Conservation (phyloP, 345 rosid species). For the Brassica nigra region DNA sequence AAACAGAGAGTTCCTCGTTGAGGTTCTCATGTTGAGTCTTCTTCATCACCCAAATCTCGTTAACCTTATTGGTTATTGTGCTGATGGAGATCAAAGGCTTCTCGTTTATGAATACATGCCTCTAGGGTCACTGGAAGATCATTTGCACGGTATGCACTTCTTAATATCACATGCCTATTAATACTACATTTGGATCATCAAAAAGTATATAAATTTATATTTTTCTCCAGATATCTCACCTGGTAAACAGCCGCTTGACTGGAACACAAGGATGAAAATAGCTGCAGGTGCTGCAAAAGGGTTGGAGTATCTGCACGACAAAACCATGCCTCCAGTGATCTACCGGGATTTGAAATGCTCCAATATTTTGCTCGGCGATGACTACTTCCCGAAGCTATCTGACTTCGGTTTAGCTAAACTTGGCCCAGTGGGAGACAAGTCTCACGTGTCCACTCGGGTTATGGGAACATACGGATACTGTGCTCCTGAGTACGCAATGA, state of each 20-base stretch:
- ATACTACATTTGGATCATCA: not conserved
- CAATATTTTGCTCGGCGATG: slow-evolving; percentile 76
- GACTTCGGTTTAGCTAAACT: slow-evolving; percentile 93
- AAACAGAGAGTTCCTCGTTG: slow-evolving; percentile 86
- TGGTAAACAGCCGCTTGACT: slow-evolving; percentile 67
- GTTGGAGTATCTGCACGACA: slow-evolving; percentile 76
- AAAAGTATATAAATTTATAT: not conserved
- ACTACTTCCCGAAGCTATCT: slow-evolving; percentile 78
- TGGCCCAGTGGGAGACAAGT: slow-evolving; percentile 88
- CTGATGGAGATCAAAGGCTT: slow-evolving; percentile 96
- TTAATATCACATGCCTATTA: not conserved
- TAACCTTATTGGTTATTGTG: slow-evolving; percentile 82
- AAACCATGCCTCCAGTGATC: slow-evolving; percentile 82
- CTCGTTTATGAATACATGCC: slow-evolving; percentile 90
- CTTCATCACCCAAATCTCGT: slow-evolving; percentile 92
- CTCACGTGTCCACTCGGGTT: slow-evolving; percentile 90
- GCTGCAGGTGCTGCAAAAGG: slow-evolving; percentile 94
- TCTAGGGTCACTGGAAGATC: slow-evolving; percentile 81
- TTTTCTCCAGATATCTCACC: slow-evolving; percentile 55
- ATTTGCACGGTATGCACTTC: slow-evolving; percentile 64
- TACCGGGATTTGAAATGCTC: slow-evolving; percentile 86
- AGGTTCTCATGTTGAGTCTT: slow-evolving; percentile 83
- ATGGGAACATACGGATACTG: slow-evolving; percentile 96
- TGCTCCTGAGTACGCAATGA: slow-evolving; percentile 95
- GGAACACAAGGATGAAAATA: slow-evolving; percentile 90